A percentile compares a stretch with the other conserved stretches of the same genome.
phyloP scores from a whole-genome alignment of 2,329 filamentous ascomycete species.

The Sarocladiaceae sp. region DNA sequence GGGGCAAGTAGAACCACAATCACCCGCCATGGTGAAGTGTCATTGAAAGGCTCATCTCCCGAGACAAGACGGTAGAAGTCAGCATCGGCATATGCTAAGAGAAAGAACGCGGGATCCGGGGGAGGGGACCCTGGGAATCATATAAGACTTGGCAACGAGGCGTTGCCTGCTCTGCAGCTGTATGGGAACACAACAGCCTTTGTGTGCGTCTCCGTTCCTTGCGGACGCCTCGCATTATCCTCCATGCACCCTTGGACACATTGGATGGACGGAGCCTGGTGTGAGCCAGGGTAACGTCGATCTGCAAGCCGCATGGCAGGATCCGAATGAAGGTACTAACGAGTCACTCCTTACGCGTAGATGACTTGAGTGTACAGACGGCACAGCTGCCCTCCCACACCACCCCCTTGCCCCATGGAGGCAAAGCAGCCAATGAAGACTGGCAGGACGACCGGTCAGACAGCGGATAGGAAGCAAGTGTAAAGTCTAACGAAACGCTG shows the following conservation, averaged over 20 bases:
- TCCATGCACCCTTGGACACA: background rate
- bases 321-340: constrained; percentile 4
- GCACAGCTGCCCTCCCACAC: background rate
- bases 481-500: background rate
- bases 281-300: constrained; percentile 7
- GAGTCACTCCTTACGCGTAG: background rate
- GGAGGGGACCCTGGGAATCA: background rate
- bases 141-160: constrained; percentile 5
- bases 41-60: constrained; percentile 19
- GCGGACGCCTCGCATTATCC: background rate
- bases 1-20: constrained; percentile 32
- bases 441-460: background rate
- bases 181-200: background rate
- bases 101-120: background rate
- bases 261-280: background rate
- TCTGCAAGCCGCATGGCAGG: constrained; percentile 10
- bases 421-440: background rate
- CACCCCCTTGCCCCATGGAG: background rate
- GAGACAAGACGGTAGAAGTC: background rate
- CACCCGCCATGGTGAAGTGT: constrained; percentile 27
- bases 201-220: background rate
- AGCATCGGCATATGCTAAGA: background rate
- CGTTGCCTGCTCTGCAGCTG: background rate
- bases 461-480: background rate
- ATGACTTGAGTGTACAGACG: background rate